Percentiles rank a stretch among this genome's conserved stretches.
Evolutionary conservation across 2,329 filamentous ascomycete species (phyloP).

Genomic region (Aureobasidium uvarum): DNA sequence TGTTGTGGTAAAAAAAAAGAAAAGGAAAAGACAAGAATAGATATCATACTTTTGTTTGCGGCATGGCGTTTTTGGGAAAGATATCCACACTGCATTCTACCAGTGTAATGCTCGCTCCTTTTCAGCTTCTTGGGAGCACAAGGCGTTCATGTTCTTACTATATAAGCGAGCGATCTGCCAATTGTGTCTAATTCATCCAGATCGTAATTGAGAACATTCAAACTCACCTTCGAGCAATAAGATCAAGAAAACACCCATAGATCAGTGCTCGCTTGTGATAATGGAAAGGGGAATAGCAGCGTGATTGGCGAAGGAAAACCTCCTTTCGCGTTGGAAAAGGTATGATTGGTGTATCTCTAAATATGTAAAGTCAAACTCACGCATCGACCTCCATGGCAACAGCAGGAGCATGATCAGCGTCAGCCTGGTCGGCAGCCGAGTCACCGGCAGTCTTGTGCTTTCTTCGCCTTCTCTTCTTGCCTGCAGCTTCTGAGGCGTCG

Average conservation of each 20-base stretch:
- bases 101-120: background rate
- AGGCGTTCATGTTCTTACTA: constrained; percentile 1
- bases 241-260: too few species aligned
- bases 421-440: constrained; percentile 28
- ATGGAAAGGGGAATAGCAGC: background rate
- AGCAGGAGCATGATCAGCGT: constrained; percentile 14
- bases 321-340: constrained; percentile 12
- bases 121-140: background rate
- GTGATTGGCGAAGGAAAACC: background rate
- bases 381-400: constrained; percentile 20
- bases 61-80: background rate
- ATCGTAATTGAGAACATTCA: background rate
- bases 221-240: background rate
- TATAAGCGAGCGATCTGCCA: background rate
- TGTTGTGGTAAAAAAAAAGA: background rate
- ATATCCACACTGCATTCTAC: background rate
- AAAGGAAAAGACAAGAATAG: background rate
- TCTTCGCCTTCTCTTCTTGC: constrained; percentile 34
- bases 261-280: background rate
- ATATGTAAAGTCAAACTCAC: constrained; percentile 12
- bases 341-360: constrained; percentile 22
- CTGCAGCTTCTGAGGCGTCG: constrained; percentile 28
- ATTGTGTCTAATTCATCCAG: background rate
- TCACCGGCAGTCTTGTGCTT: constrained; percentile 32
- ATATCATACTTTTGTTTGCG: background rate